Percentiles rank a stretch among this genome's conserved stretches.
These are phyloP conservation scores for Talaromyces albobiverticillius DNA, from an alignment of 2,329 filamentous ascomycete genomes.

Conservation along the genomic window DNA sequence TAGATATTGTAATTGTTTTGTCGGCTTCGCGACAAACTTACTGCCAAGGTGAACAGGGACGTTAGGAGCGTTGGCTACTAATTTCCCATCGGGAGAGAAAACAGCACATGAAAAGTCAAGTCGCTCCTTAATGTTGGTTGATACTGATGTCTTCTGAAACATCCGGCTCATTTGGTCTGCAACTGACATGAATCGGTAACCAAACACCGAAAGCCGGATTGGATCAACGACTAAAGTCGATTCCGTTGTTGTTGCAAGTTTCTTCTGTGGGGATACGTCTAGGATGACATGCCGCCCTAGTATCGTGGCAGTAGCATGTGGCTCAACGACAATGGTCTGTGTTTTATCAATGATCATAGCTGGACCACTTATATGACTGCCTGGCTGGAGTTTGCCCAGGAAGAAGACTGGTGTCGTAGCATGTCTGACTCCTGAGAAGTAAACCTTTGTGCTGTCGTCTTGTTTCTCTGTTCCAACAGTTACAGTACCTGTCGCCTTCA, in stretches of 20 bases:
- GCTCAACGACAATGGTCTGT: slow-evolving; percentile 88
- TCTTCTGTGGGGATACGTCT: slow-evolving; percentile 62
- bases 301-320: slow-evolving; percentile 70
- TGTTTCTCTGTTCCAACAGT: slow-evolving; percentile 18
- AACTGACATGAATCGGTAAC: slow-evolving; percentile 58
- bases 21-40: slow-evolving; percentile 58
- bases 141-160: slow-evolving; percentile 55
- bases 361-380: slow-evolving; percentile 26
- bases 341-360: slow-evolving; percentile 60
- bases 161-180: slow-evolving; percentile 59
- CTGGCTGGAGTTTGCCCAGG: slow-evolving; percentile 21
- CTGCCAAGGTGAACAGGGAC: slow-evolving; percentile 74
- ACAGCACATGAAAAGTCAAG: slow-evolving; percentile 81
- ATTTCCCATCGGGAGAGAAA: slow-evolving; percentile 70
- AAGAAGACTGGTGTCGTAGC: slow-evolving; percentile 25
- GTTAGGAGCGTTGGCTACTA: slow-evolving; percentile 69
- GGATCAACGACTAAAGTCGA: slow-evolving; percentile 41
- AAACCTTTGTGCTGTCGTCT: slow-evolving; percentile 19
- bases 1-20: background rate
- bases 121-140: slow-evolving; percentile 77
- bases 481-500: slow-evolving; percentile 8
- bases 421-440: slow-evolving; percentile 26
- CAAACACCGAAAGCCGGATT: slow-evolving; percentile 54
- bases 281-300: slow-evolving; percentile 90
- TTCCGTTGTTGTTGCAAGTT: slow-evolving; percentile 27